Evolutionary conservation across 768 basidiomycete species (phyloP).

Genomic region (Tricholoma furcatifolium): DNA sequence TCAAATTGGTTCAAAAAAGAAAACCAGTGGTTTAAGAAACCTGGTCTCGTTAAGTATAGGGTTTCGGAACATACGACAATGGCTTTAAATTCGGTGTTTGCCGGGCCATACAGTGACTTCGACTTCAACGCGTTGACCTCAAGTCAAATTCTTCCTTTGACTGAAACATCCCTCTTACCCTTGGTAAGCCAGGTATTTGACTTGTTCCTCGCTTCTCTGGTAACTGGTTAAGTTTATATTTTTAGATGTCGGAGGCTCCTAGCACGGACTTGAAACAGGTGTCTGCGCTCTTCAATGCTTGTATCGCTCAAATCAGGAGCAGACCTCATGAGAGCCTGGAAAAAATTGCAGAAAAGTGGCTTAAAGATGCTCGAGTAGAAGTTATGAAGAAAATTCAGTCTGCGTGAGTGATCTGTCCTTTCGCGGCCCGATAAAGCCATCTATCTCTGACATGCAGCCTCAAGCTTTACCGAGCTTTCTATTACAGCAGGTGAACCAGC

Average conservation of each 20-base stretch:
- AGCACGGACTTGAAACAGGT: constrained; percentile 5
- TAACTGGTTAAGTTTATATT: too few relatives aligned
- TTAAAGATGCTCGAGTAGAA: background rate
- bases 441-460: background rate
- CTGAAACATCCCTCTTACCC: too few relatives aligned
- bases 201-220: too few relatives aligned
- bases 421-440: background rate
- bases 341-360: constrained; percentile 2
- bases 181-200: too few relatives aligned
- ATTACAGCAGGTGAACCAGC: background rate
- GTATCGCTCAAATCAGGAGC: constrained; percentile 2
- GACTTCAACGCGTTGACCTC: too few relatives aligned
- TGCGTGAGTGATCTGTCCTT: background rate
- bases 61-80: too few relatives aligned
- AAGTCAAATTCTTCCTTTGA: too few relatives aligned
- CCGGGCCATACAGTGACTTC: too few relatives aligned
- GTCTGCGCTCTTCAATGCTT: constrained; percentile 8
- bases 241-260: background rate
- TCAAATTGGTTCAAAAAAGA: too few relatives aligned
- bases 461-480: background rate
- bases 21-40: too few relatives aligned
- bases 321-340: constrained; percentile 1
- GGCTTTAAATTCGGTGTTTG: too few relatives aligned
- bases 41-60: too few relatives aligned
- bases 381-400: constrained; percentile 3